Base-by-base conservation (phyloP, 2,329 filamentous ascomycete genomes). In the Chaetomium olivaceum region DNA sequence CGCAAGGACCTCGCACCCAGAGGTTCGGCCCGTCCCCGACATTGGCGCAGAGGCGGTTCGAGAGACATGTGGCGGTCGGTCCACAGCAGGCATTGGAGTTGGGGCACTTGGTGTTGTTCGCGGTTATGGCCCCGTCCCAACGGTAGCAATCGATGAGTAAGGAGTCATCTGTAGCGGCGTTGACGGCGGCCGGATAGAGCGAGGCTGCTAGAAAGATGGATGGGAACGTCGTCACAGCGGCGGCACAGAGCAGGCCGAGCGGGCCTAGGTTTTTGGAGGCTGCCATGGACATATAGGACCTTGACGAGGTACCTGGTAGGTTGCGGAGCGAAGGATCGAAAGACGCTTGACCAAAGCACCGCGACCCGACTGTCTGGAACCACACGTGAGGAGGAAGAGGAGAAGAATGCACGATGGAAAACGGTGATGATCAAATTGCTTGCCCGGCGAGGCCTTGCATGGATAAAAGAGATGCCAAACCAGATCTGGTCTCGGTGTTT, bases 61-160 rank as follows among this genome's bases (percentile, higher is more conserved):
- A 69, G 5, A 69, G 54, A 31, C 68, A 69, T 5, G 66, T 68
- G 7, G 66, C 64, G 11, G 14, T 52, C 8, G 57, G 55, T 7
- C 65, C 65, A 52, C 68, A 69, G 50, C 68, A 69, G 2, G 64
- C 55, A n/a, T 69, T 67, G 25, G 68, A 69, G 14, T 64, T 62
- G 7, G 68, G 68, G 31, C 68, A 69, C 25, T 39, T 58, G 16
- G 63, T 63, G 36, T 67, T 63, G 67, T 65, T 63, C 25, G 39
- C 21, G 11, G 55, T 55, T 1, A 58, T n/a, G 3, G 12, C 21
- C 1, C 65, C 67, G 31, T 60, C 54, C 29, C 62, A 60, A 23
- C 61, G 54, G 46, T 60, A 69, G 52, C 68, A 69, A n/a, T 60
- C 33, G 43, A 69, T 69, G 7, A 65, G 27, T 6, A 57, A 31